These are phyloP conservation scores for Beauveria australis DNA, from an alignment of 2,329 filamentous ascomycete genomes.

Conservation along the genomic window DNA sequence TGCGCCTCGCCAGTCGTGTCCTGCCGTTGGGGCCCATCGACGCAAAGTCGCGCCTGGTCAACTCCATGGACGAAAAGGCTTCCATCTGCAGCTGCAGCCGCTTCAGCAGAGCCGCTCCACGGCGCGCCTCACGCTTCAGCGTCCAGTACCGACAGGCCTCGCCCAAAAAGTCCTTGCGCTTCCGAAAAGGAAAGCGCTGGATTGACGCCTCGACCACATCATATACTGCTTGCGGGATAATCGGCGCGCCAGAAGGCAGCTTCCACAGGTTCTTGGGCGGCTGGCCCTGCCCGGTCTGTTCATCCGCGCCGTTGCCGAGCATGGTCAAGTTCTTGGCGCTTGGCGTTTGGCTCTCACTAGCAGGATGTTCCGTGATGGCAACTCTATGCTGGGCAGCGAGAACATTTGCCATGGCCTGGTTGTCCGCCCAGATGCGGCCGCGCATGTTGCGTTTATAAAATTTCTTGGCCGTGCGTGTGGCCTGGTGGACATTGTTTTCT, in stretches of 20 bases:
- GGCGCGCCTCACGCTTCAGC: conserved; percentile 82
- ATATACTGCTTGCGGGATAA: conserved; percentile 83
- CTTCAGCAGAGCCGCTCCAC: conserved; percentile 87
- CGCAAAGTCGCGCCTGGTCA: conserved; percentile 91
- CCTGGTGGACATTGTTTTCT: conserved; percentile 74
- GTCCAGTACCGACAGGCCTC: conserved; percentile 98
- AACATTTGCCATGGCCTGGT: conserved; percentile 71
- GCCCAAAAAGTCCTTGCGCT: conserved; percentile 84
- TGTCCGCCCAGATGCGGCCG: conserved; percentile 85
- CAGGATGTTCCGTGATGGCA: conserved; percentile 57
- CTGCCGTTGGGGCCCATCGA: conserved; percentile 83
- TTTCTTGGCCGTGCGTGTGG: conserved; percentile 73
- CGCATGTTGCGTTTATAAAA: conserved; percentile 89
- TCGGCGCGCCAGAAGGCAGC: conserved; percentile 85
- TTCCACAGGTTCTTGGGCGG: conserved; percentile 58
- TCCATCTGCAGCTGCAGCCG: conserved; percentile 91
- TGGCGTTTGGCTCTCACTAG: conserved; percentile 75
- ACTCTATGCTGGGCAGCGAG: conserved; percentile 65
- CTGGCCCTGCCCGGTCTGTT: conserved; percentile 48
- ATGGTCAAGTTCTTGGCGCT: conserved; percentile 73
- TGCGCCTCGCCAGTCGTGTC: conserved; percentile 67
- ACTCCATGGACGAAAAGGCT: conserved; percentile 94
- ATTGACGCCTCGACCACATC: conserved; percentile 79
- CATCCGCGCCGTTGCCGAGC: conserved; percentile 62
- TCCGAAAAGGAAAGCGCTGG: conserved; percentile 68